A percentile compares a stretch with the other conserved stretches of the same genome.
phyloP scores from a whole-genome alignment of 2,329 filamentous ascomycete species.

The Neocatenulostroma microsporum region DNA sequence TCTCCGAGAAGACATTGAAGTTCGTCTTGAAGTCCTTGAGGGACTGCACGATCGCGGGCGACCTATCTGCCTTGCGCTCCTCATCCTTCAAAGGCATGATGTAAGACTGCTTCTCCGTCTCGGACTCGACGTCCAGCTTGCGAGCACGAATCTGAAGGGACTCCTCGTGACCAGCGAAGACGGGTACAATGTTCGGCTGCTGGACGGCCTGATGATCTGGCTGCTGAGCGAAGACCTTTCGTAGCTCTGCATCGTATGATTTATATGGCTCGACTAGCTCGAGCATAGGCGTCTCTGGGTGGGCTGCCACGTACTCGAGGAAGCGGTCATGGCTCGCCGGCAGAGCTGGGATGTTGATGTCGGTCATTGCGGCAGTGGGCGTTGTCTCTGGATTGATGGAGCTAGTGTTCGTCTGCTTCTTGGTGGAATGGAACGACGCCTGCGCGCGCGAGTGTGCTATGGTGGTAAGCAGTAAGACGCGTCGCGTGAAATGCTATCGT shows the following conservation, averaged over 20 bases:
- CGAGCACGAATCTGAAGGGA: slow-evolving; percentile 57
- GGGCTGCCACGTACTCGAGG: slow-evolving; percentile 47
- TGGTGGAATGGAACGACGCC: too few relatives aligned
- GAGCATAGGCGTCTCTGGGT: slow-evolving; percentile 47
- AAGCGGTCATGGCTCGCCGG: slow-evolving; percentile 36
- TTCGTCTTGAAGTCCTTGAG: slow-evolving; percentile 68
- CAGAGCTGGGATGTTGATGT: slow-evolving; percentile 27
- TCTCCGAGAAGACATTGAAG: slow-evolving; percentile 76
- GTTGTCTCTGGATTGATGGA: too few relatives aligned
- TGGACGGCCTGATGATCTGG: slow-evolving; percentile 52
- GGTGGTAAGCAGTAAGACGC: too few relatives aligned
- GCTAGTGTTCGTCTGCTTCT: too few relatives aligned
- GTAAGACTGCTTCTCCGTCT: slow-evolving; percentile 55
- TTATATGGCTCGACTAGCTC: slow-evolving; percentile 60
- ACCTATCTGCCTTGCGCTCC: slow-evolving; percentile 54
- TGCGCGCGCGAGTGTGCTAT: too few relatives aligned
- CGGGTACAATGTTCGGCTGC: slow-evolving; percentile 56
- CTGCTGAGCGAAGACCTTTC: slow-evolving; percentile 62
- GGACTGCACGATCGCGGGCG: slow-evolving; percentile 59
- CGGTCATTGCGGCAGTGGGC: slow-evolving; percentile 1
- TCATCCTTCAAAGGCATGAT: slow-evolving; percentile 60
- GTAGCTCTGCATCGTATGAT: slow-evolving; percentile 58
- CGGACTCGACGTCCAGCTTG: slow-evolving; percentile 49
- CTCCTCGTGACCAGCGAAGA: slow-evolving; percentile 51
- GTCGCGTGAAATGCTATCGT: too few relatives aligned